These are phyloP conservation scores for Botrytis elliptica DNA, from an alignment of 2,329 filamentous ascomycete species.

Conservation along the genomic window DNA sequence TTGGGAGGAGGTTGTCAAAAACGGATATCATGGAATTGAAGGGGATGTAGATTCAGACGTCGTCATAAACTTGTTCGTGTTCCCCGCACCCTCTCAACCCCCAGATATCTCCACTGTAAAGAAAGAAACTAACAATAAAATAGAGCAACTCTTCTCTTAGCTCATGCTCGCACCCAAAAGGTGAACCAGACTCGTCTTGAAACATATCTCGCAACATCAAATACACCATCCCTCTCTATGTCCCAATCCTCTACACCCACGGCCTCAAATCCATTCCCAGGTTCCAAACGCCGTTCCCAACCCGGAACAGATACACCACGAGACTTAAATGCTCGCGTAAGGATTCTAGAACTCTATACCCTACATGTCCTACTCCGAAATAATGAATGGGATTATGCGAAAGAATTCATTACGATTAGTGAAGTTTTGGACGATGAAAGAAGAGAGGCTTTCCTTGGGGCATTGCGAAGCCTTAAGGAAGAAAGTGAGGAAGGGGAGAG, in stretches of 20 bases:
- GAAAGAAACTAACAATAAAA: slow-evolving; percentile 30
- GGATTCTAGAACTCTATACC: slow-evolving; percentile 92
- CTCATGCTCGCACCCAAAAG: slow-evolving; percentile 80
- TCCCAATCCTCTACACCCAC: slow-evolving; percentile 68
- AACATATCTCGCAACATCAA: slow-evolving; percentile 78
- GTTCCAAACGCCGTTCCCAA: slow-evolving; percentile 12
- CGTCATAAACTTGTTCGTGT: slow-evolving; percentile 75
- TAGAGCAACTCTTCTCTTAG: slow-evolving; percentile 84
- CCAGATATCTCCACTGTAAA: slow-evolving; percentile 14
- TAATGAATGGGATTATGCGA: slow-evolving; percentile 92
- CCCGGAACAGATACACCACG: slow-evolving; percentile 77
- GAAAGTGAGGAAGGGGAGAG: slow-evolving; percentile 72
- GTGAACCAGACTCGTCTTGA: slow-evolving; percentile 87
- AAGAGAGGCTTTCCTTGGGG: slow-evolving; percentile 83
- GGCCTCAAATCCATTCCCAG: slow-evolving; percentile 42
- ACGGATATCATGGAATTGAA: slow-evolving; percentile 85
- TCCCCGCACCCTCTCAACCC: slow-evolving; percentile 2
- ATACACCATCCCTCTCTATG: slow-evolving; percentile 70
- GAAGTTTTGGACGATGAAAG: slow-evolving; percentile 90
- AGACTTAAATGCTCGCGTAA: slow-evolving; percentile 80
- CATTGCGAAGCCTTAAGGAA: slow-evolving; percentile 78
- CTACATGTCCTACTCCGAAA: slow-evolving; percentile 92
- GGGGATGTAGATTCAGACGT: slow-evolving; percentile 93
- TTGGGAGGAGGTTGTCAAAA: slow-evolving; percentile 90
- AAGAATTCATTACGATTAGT: slow-evolving; percentile 83